phyloP scores from a whole-genome alignment of 164 flowering plant species.

The Chimonanthus praecox region DNA sequence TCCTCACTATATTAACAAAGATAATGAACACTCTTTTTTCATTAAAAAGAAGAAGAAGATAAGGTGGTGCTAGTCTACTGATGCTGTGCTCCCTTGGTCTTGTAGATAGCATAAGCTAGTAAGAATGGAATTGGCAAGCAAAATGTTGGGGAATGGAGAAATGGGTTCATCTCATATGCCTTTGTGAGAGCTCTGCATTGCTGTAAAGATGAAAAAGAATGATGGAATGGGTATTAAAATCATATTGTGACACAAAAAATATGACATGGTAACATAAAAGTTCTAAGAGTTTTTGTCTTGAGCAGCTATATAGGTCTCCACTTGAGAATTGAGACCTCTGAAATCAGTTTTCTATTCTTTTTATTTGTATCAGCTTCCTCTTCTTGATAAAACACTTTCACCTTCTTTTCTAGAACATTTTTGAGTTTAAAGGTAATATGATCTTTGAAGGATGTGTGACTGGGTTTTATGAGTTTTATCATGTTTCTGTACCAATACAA shows the following conservation, averaged over 20 bases:
- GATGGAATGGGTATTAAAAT: not conserved
- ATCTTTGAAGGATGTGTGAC: too few species aligned
- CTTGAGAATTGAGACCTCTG: too few species aligned
- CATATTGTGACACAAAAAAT: not conserved
- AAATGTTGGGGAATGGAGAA: slow-evolving; percentile 65
- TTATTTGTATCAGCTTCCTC: too few species aligned
- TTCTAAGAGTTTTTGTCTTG: too few species aligned
- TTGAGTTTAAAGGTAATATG: too few species aligned
- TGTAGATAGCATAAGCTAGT: slow-evolving; percentile 53
- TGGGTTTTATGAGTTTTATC: too few species aligned
- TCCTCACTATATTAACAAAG: slow-evolving; percentile 1
- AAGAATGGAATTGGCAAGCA: slow-evolving; percentile 53
- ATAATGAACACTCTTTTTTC: not conserved
- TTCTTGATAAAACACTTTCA: too few species aligned
- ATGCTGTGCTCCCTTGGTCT: slow-evolving; percentile 31
- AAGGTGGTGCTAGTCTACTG: not conserved
- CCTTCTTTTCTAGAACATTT: too few species aligned
- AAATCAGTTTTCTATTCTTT: too few species aligned
- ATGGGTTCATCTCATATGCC: slow-evolving; percentile 83
- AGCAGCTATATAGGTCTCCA: too few species aligned
- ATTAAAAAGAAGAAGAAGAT: not conserved
- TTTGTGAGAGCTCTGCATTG: slow-evolving; percentile 55
- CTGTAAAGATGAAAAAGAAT: slow-evolving; percentile 36
- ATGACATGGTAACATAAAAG: not conserved
- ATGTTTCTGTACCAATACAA: too few species aligned